These are phyloP conservation scores for Fraxinus sp. DNA, from an alignment of 305 asterid genomes.

Conservation along the genomic window DNA sequence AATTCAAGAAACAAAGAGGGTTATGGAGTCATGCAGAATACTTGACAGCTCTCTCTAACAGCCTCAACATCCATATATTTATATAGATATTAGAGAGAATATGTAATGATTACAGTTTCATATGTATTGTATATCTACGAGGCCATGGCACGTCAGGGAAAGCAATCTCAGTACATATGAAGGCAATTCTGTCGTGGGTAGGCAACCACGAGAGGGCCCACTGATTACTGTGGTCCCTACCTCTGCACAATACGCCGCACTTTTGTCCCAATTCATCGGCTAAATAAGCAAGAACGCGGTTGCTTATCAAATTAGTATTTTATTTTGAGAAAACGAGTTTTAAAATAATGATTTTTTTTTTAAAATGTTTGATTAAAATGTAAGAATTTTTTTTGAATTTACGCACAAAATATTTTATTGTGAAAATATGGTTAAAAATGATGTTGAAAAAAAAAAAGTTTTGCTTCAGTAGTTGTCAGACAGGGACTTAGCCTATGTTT, in stretches of 20 bases:
- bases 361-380: too few species aligned
- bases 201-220: slow-evolving; percentile 21
- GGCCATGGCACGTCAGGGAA: slow-evolving; percentile 27
- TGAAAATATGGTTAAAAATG: too few species aligned
- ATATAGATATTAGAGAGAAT: slow-evolving; percentile 25
- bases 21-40: slow-evolving; percentile 11
- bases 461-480: too few species aligned
- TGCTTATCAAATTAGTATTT: not conserved
- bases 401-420: too few species aligned
- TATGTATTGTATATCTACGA: slow-evolving; percentile 34
- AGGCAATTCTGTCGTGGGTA: slow-evolving; percentile 30
- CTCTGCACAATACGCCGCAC: not conserved
- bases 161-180: not conserved
- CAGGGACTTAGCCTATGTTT: too few species aligned
- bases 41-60: slow-evolving; percentile 4
- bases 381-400: too few species aligned
- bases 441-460: too few species aligned
- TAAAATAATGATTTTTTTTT: too few species aligned
- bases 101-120: slow-evolving; percentile 56
- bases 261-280: not conserved
- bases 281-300: not conserved
- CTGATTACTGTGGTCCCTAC: slow-evolving; percentile 19
- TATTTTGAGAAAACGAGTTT: too few species aligned
- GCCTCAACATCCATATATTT: not conserved
- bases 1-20: not conserved